Conservation (phyloP, 805 yeast genomes). For the Vanderwaltozyma verrucispora region DNA sequence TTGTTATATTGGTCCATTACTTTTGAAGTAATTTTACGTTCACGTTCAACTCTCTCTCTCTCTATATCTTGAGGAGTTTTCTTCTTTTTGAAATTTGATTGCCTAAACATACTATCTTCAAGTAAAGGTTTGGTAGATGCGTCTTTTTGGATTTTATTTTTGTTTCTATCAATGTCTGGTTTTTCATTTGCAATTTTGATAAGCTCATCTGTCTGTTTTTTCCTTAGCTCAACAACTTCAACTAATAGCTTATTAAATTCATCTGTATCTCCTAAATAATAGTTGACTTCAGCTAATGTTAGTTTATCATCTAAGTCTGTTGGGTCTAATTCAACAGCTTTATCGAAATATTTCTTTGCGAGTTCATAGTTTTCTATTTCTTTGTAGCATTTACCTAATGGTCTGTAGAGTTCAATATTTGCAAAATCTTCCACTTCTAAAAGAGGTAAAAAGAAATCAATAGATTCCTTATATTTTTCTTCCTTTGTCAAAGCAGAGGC, state of each 20-base stretch:
- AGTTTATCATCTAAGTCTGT: slow-evolving; percentile 62
- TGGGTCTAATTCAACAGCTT: slow-evolving; percentile 48
- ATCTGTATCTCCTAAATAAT: slow-evolving; percentile 49
- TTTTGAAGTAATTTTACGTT: slow-evolving; percentile 45
- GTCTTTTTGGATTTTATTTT: slow-evolving; percentile 2
- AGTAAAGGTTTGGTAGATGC: slow-evolving; percentile 22
- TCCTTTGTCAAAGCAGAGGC: slow-evolving; percentile 63
- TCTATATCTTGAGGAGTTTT: slow-evolving; percentile 27
- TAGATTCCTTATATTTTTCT: slow-evolving; percentile 66
- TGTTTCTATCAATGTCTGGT: neutral
- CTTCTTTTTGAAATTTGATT: slow-evolving; percentile 19
- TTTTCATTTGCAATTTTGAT: slow-evolving; percentile 8
- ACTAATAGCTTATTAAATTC: slow-evolving; percentile 44
- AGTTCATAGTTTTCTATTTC: slow-evolving; percentile 59
- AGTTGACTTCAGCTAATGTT: slow-evolving; percentile 73
- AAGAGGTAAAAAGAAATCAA: slow-evolving; percentile 51
- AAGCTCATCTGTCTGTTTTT: slow-evolving; percentile 19
- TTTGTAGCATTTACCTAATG: slow-evolving; percentile 68
- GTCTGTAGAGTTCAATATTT: slow-evolving; percentile 36
- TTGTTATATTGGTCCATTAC: slow-evolving; percentile 47
- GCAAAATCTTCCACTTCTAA: slow-evolving; percentile 43
- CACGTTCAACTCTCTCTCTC: slow-evolving; percentile 44
- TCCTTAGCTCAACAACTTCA: slow-evolving; percentile 41
- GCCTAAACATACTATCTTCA: slow-evolving; percentile 24
- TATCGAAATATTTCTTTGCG: slow-evolving; percentile 50